phyloP scores from a whole-genome alignment of 1,284 basidiomycete genomes.

The Pyrrhoderma lamaoense region DNA sequence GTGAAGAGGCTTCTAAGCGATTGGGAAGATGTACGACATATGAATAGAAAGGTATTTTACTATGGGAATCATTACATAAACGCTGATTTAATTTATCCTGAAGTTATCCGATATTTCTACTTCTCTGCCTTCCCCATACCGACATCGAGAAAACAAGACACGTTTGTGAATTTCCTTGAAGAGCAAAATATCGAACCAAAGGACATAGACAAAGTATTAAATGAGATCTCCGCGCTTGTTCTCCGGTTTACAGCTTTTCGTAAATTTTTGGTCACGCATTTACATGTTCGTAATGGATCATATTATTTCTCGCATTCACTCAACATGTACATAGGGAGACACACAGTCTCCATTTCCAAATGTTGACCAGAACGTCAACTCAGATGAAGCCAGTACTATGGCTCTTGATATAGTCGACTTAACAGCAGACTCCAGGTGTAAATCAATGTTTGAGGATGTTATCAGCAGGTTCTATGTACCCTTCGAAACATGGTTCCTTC shows the following conservation, averaged over 20 bases:
- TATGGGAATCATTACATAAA: not conserved
- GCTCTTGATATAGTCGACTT: conserved; percentile 37
- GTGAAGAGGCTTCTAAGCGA: conserved; percentile 70
- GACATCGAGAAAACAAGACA: conserved; percentile 32
- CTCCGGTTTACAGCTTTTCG: conserved; percentile 90
- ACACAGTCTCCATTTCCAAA: too few species aligned
- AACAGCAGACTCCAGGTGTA: conserved; percentile 39
- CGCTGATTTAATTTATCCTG: not conserved
- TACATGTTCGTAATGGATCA: conserved; percentile 39
- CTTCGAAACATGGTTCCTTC: conserved; percentile 88
- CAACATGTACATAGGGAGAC: too few species aligned
- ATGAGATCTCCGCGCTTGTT: conserved; percentile 84
- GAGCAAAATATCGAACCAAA: conserved; percentile 73
- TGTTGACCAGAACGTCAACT: too few species aligned
- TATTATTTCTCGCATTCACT: not conserved
- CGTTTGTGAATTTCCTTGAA: conserved; percentile 35
- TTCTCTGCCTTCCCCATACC: conserved; percentile 20
- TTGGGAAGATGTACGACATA: conserved; percentile 85
- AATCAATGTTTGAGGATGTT: conserved; percentile 59
- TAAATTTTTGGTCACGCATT: conserved; percentile 74
- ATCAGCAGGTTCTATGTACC: conserved; percentile 77
- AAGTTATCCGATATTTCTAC: conserved; percentile 25
- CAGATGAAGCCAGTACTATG: not conserved
- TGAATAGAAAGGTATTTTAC: conserved; percentile 58
- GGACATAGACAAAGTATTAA: conserved; percentile 84